Conservation (phyloP, 148 eudicot species). For the Nyssa sinensis region DNA sequence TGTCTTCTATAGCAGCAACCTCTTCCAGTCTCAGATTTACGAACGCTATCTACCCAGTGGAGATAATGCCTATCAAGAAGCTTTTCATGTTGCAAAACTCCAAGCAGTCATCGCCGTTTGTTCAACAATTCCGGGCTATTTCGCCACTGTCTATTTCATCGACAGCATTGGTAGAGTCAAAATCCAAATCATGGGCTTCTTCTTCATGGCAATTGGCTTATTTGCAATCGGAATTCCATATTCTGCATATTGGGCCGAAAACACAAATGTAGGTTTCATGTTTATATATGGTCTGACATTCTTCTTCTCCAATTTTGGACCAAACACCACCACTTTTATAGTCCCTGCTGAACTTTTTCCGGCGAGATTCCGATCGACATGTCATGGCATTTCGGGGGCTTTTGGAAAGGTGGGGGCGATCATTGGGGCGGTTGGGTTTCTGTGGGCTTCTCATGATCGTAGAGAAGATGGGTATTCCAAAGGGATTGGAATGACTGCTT, state of each 20-base stretch:
- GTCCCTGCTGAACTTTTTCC: slow-evolving; percentile 76
- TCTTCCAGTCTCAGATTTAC: slow-evolving; percentile 45
- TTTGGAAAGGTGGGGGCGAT: slow-evolving; percentile 60
- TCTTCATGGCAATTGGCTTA: slow-evolving; percentile 33
- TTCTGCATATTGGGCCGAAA: slow-evolving; percentile 7
- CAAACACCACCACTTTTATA: slow-evolving; percentile 65
- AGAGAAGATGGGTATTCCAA: neutral
- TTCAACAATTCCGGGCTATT: slow-evolving; percentile 63
- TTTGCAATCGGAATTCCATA: slow-evolving; percentile 43
- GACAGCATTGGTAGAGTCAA: slow-evolving; percentile 53
- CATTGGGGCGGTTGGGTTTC: slow-evolving; percentile 44
- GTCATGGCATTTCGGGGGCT: slow-evolving; percentile 66
- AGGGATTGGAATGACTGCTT: slow-evolving; percentile 21
- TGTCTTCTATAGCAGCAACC: slow-evolving; percentile 58
- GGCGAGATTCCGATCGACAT: slow-evolving; percentile 56
- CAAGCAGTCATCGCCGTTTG: slow-evolving; percentile 52
- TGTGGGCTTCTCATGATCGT: slow-evolving; percentile 36
- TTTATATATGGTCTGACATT: slow-evolving; percentile 49
- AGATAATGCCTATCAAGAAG: slow-evolving; percentile 32
- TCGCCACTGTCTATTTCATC: slow-evolving; percentile 45
- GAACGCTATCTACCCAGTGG: neutral
- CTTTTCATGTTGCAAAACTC: slow-evolving; percentile 34
- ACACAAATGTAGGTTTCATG: slow-evolving; percentile 33
- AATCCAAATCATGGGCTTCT: slow-evolving; percentile 54
- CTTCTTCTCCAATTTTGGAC: slow-evolving; percentile 69